phyloP scores from a whole-genome alignment of 2,329 filamentous ascomycete genomes.

The Neonectria hederae region DNA sequence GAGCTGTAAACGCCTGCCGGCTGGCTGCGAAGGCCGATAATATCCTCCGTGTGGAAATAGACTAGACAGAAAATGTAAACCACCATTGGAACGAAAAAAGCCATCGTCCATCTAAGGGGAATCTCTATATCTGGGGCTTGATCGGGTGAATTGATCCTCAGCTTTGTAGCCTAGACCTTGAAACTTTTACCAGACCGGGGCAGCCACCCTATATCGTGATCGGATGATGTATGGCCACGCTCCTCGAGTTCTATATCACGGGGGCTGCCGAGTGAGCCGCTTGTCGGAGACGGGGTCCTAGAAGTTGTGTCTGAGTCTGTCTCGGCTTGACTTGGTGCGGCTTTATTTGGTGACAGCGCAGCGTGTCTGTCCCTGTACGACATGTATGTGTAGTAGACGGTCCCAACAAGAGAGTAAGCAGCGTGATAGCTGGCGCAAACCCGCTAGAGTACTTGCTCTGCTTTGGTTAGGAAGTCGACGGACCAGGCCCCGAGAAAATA shows the following conservation, averaged over 20 bases:
- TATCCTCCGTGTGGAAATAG: neutral
- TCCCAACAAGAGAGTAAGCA: neutral
- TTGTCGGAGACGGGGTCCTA: neutral
- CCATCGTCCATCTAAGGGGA: neutral
- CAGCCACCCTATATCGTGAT: neutral
- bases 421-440: neutral
- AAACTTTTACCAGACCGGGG: neutral
- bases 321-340: neutral
- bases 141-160: neutral
- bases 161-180: neutral
- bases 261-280: neutral
- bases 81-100: neutral
- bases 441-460: neutral
- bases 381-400: neutral
- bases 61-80: neutral
- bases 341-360: neutral
- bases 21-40: neutral
- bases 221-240: neutral
- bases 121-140: neutral
- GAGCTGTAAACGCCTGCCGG: neutral
- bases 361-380: neutral
- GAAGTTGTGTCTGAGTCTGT: neutral
- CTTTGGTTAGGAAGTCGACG: neutral
- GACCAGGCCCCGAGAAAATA: neutral
- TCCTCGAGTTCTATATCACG: neutral